Conservation (phyloP, 352 stramenopile genomes). For the Phytophthora podocarpi region DNA sequence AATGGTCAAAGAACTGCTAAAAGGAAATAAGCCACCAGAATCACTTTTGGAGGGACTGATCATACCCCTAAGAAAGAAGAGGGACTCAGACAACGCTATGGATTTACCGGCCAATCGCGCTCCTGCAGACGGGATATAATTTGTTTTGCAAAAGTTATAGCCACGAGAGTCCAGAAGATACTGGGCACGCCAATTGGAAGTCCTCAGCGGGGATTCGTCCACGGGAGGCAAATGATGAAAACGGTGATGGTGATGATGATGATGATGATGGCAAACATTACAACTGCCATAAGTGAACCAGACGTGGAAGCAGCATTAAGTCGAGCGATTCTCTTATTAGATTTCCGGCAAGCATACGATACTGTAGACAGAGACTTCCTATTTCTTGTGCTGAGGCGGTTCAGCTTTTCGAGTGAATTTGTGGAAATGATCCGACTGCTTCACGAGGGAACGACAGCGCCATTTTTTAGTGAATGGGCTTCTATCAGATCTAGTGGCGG, state of each 20-base stretch:
- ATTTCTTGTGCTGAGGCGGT: neutral
- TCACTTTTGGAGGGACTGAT: neutral
- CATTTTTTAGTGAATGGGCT: neutral
- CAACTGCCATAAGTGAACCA: neutral
- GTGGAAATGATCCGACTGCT: neutral
- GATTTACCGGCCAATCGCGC: neutral
- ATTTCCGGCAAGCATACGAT: slow-evolving; percentile 11
- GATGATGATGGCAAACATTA: neutral
- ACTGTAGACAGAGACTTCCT: slow-evolving; percentile 7
- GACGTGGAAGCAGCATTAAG: neutral
- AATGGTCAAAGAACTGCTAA: neutral
- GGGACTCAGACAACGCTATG: neutral
- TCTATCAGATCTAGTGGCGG: too few relatives aligned
- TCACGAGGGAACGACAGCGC: neutral
- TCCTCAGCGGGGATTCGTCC: slow-evolving; percentile 9
- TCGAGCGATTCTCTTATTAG: neutral
- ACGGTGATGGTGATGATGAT: slow-evolving; percentile 12
- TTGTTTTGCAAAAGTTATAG: neutral
- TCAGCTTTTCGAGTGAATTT: neutral
- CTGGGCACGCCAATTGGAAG: neutral
- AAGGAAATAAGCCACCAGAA: neutral
- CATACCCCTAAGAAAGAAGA: neutral
- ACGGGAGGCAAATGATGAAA: neutral
- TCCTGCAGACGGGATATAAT: neutral
- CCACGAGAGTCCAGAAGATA: neutral